Evolutionary conservation across 441 rosid species (phyloP).

Genomic region (Metrosideros polymorpha): DNA sequence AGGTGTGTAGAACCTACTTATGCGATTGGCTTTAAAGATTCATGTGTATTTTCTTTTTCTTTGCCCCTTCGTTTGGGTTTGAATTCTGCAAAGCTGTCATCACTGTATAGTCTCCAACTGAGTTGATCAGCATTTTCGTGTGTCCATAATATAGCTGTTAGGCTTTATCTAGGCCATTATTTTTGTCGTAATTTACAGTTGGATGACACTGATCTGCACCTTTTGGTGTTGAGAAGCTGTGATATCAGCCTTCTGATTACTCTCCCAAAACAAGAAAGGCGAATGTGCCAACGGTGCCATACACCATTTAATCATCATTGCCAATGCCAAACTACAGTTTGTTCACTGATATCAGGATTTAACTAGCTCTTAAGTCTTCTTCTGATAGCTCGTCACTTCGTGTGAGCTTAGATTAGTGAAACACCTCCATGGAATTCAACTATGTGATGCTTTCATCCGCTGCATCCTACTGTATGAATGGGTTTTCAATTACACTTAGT

Average conservation of each 20-base stretch:
- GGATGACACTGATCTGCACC: neutral
- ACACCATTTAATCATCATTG: neutral
- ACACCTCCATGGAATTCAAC: neutral
- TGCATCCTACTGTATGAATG: neutral
- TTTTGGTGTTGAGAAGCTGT: neutral
- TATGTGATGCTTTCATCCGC: neutral
- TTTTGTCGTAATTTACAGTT: neutral
- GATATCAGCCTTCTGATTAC: neutral
- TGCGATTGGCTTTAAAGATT: neutral
- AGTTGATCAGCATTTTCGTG: neutral
- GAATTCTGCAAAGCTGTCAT: neutral
- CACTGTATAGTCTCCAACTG: neutral
- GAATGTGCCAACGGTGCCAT: neutral
- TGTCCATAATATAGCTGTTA: neutral
- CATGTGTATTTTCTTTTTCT: neutral
- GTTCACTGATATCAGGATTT: neutral
- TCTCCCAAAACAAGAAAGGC: neutral
- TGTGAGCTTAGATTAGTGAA: neutral
- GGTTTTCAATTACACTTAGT: neutral
- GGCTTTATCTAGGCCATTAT: neutral
- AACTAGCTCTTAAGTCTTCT: neutral
- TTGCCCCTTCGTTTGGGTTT: neutral
- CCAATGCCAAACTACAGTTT: neutral
- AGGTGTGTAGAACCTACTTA: constrained; percentile 27
- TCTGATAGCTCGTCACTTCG: neutral